Conservation (phyloP, 306 rosid genomes). For the Quercus rubra region DNA sequence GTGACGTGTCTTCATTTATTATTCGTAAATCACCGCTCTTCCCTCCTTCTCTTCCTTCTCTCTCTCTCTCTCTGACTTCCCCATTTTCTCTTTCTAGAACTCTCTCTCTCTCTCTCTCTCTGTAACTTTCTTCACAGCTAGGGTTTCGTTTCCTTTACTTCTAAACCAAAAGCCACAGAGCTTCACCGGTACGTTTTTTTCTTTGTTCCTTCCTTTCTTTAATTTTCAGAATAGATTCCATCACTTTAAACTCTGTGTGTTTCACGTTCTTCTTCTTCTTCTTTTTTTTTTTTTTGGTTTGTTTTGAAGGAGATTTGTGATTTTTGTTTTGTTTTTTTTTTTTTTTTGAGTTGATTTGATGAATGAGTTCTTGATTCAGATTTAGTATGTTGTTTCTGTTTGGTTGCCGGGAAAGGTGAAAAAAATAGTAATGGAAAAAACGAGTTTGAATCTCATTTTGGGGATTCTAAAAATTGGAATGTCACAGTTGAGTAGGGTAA, state of each 20-base stretch:
- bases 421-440: constrained; percentile 36
- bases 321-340: not conserved
- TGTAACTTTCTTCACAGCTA: constrained; percentile 37
- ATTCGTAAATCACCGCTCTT: constrained; percentile 52
- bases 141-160: constrained; percentile 72
- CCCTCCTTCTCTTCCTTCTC: constrained; percentile 19
- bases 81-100: constrained; percentile 11
- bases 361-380: constrained; percentile 15
- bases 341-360: not conserved
- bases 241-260: constrained; percentile 4
- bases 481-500: constrained; percentile 2
- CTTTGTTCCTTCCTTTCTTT: constrained; percentile 8
- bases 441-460: constrained; percentile 22
- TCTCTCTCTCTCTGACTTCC: constrained; percentile 13
- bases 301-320: not conserved
- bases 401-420: constrained; percentile 23
- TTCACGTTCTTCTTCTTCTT: not conserved
- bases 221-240: not conserved
- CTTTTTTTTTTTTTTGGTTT: not conserved
- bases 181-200: constrained; percentile 48
- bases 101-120: constrained; percentile 27
- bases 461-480: constrained; percentile 19
- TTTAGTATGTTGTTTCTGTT: constrained; percentile 16
- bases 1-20: constrained; percentile 53
- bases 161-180: constrained; percentile 25